These are phyloP conservation scores for Verbena officinalis DNA, from an alignment of 257 asterid genomes.

Conservation along the genomic window DNA sequence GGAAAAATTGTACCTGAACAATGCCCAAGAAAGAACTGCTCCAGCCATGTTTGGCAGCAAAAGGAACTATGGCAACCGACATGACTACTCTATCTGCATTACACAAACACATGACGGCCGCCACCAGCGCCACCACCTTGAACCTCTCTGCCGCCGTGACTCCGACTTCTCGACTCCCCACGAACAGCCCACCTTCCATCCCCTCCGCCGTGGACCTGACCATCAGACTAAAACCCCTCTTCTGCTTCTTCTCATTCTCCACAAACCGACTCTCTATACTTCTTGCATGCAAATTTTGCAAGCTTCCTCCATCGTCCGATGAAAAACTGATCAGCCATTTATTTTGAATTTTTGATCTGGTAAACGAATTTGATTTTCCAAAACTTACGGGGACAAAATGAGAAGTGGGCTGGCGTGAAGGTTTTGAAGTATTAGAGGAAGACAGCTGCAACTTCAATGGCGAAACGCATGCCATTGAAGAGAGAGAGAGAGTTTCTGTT, in stretches of 20 bases:
- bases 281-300: not conserved
- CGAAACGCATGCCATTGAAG: slow-evolving; percentile 32
- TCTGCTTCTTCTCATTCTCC: slow-evolving; percentile 8
- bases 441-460: slow-evolving; percentile 2
- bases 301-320: not conserved
- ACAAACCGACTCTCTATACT: slow-evolving; percentile 11
- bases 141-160: slow-evolving; percentile 79
- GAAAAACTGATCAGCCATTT: not conserved
- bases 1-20: slow-evolving; percentile 62
- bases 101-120: slow-evolving; percentile 85
- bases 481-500: not conserved
- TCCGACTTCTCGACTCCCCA: slow-evolving; percentile 51
- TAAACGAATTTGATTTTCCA: not conserved
- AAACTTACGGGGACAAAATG: slow-evolving; percentile 26
- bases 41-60: slow-evolving; percentile 91
- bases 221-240: not conserved
- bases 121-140: slow-evolving; percentile 86
- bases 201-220: slow-evolving; percentile 83
- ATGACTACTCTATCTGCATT: slow-evolving; percentile 97
- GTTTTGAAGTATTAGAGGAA: not conserved
- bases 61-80: slow-evolving; percentile 95
- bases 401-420: not conserved
- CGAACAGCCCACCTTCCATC: slow-evolving; percentile 56
- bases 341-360: not conserved
- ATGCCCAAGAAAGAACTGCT: slow-evolving; percentile 82